Evolutionary conservation across 2,329 filamentous ascomycete species (phyloP).

Genomic region (Pseudophaeomoniella oleicola): DNA sequence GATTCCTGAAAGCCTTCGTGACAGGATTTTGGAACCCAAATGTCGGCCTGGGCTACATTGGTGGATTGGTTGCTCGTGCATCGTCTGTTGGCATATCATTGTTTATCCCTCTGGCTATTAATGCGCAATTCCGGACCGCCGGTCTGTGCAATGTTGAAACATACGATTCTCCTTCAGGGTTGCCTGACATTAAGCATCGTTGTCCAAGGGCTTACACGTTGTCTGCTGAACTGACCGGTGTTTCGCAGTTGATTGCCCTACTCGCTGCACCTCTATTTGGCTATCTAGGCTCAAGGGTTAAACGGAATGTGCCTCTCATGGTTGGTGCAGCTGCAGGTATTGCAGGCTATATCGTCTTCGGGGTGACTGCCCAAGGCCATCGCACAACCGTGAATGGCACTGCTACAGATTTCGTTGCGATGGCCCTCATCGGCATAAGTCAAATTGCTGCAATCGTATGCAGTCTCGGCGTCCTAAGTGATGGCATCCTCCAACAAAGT

Average conservation of each 20-base stretch:
- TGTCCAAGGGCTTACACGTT: slow-evolving; percentile 80
- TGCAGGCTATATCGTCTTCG: slow-evolving; percentile 63
- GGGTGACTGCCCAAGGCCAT: slow-evolving; percentile 63
- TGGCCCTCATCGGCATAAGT: slow-evolving; percentile 70
- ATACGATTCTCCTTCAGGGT: slow-evolving; percentile 16
- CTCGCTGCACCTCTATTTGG: slow-evolving; percentile 78
- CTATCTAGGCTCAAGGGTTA: slow-evolving; percentile 58
- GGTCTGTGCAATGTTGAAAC: slow-evolving; percentile 55
- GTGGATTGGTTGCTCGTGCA: slow-evolving; percentile 85
- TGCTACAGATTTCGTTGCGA: slow-evolving; percentile 57
- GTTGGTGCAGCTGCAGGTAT: slow-evolving; percentile 60
- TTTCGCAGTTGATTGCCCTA: slow-evolving; percentile 75
- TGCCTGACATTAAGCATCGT: slow-evolving; percentile 59
- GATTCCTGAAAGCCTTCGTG: slow-evolving; percentile 48
- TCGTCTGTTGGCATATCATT: slow-evolving; percentile 91
- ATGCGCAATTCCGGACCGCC: slow-evolving; percentile 71
- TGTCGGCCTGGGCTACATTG: slow-evolving; percentile 78
- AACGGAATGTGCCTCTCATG: slow-evolving; percentile 58
- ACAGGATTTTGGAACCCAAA: slow-evolving; percentile 62
- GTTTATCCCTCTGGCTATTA: slow-evolving; percentile 86
- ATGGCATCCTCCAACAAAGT: slow-evolving; percentile 49
- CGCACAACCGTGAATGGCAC: slow-evolving; percentile 54
- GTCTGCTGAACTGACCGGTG: slow-evolving; percentile 73
- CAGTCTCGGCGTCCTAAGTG: slow-evolving; percentile 74
- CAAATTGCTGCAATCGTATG: slow-evolving; percentile 96